Evolutionary conservation across 2,329 filamentous ascomycete species (phyloP), one percentile per base, ranked within the genome.

Genomic region (Fusarium poae): DNA sequence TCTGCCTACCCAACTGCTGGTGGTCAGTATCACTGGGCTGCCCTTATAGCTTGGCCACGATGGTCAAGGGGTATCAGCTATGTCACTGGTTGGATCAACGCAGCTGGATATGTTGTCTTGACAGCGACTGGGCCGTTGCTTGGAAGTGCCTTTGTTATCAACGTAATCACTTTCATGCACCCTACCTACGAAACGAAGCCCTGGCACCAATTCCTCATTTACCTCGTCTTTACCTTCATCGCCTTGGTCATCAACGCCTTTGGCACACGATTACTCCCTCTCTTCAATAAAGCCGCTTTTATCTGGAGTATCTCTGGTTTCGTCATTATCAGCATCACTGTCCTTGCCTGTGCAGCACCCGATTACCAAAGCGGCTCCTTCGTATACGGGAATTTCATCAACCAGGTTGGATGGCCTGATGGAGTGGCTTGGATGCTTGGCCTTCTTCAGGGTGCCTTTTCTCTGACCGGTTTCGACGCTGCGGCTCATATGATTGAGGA

Each of bases 181-280:
- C 81, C 86, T 0, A 80, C 76, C 50, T 92, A 89, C 73, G 80
- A 82, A 23, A 62, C 85, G 3, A 77, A 90, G 73, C 74, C 86
- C 5, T 93, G 90, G 89, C 90, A 93, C 71, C 88, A 92, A 68
- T 93, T 93, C 77, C 80, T 92, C 29, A 89, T 93, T 48, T 93
- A 92, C 77, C 83, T 91, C 44, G 89, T 78, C 9, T 90, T 89
- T 74, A 89, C 87, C 8, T 60, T 88, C 23, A 77, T 86, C 18
- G 88, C 88, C 5, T 87, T 92, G 61, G 57, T 86, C 48, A 80
- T 92, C 77, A 93, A 93, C 67, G 86, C 88, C 2, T 90, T 92
- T 68, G 81, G 85, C n/a, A 78, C 75, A 2, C 69, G 74, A 5
- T 72, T 89, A 5, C 81, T 93, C 5, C 90, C 91, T 0, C 82